These are phyloP conservation scores for Hepatocystis sp. DNA, from an alignment of 169 alveolate genomes.

Conservation along the genomic window DNA sequence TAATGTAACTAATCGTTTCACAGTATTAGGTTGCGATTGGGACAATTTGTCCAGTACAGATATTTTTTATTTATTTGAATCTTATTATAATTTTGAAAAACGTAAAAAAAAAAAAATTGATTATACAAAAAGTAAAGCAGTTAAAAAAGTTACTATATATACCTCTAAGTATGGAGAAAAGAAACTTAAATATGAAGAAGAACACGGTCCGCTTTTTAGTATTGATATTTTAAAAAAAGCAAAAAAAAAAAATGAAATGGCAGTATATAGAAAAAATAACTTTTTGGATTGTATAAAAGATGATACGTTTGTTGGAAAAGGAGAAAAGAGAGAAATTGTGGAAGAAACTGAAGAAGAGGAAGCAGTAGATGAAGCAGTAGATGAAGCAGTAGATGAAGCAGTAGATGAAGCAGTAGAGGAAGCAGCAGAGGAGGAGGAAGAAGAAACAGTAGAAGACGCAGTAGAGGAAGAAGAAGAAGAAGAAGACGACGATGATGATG, in stretches of 20 bases:
- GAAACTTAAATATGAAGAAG: conserved; percentile 92
- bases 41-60: conserved; percentile 95
- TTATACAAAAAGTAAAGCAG: conserved; percentile 84
- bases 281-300: conserved; percentile 70
- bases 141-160: conserved; percentile 92
- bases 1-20: conserved; percentile 92
- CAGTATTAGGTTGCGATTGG: conserved; percentile 98
- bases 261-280: conserved; percentile 56
- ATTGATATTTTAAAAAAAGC: neutral
- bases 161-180: conserved; percentile 95
- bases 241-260: conserved; percentile 13
- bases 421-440: conserved; percentile 8
- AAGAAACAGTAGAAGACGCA: conserved; percentile 26
- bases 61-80: conserved; percentile 92
- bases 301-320: conserved; percentile 36
- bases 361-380: conserved; percentile 21
- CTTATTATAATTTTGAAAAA: conserved; percentile 85
- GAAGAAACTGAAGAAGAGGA: conserved; percentile 78
- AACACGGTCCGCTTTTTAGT: conserved; percentile 93
- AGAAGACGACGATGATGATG: conserved; percentile 11
- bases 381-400: conserved; percentile 2
- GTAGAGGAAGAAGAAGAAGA: too few relatives aligned
- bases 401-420: conserved; percentile 3
- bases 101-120: conserved; percentile 79
- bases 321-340: neutral